A percentile compares a stretch with the other conserved stretches of the same genome.
phyloP scores from a whole-genome alignment of 352 stramenopile genomes.

The Pythium guiyangense region DNA sequence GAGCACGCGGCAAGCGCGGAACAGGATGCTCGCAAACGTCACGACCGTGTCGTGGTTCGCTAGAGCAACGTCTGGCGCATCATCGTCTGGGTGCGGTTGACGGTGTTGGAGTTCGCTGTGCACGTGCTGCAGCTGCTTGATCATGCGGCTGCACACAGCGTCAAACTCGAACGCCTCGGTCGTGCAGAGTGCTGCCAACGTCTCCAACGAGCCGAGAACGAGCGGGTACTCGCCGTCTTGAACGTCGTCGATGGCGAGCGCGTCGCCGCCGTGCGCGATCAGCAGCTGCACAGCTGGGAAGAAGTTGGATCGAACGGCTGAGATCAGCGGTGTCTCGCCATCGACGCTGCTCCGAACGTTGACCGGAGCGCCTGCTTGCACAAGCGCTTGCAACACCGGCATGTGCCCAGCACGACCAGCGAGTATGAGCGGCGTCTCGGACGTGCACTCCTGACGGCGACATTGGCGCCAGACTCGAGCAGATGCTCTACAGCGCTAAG shows the following conservation, averaged over 20 bases:
- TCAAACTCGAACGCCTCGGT: background rate
- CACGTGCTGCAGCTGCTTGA: background rate
- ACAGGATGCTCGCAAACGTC: background rate
- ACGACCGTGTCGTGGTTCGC: background rate
- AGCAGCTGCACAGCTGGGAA: background rate
- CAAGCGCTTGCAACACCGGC: too few species aligned
- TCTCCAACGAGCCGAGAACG: background rate
- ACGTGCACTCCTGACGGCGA: too few species aligned
- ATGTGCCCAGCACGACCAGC: too few species aligned
- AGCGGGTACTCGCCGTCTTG: background rate
- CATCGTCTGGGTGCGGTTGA: background rate
- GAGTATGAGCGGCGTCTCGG: too few species aligned
- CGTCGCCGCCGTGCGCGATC: background rate
- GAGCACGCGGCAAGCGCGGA: background rate
- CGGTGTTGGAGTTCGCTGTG: background rate
- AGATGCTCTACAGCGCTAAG: too few species aligned
- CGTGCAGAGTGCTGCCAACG: background rate
- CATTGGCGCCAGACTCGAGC: too few species aligned
- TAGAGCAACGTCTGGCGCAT: background rate
- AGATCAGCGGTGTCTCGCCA: background rate
- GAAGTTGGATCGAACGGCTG: background rate
- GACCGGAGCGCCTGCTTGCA: too few species aligned
- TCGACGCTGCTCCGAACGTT: too few species aligned
- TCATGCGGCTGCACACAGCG: background rate
- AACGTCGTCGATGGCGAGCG: background rate